phyloP scores from a whole-genome alignment of 345 rosid species.

The Cardamine resedifolia region DNA sequence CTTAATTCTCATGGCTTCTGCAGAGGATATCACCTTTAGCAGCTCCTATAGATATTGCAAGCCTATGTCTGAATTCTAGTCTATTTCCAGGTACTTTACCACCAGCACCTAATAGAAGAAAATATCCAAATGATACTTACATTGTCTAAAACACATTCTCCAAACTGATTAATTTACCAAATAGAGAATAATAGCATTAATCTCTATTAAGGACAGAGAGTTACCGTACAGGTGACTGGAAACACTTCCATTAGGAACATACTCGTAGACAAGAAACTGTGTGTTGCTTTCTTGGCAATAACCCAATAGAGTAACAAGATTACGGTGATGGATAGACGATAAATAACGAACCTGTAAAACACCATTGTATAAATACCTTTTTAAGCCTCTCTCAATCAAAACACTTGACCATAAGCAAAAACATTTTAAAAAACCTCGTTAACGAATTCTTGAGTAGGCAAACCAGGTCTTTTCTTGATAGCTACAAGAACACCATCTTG shows the following conservation, averaged over 20 bases:
- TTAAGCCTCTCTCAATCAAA: neutral
- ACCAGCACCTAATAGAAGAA: slow-evolving; percentile 46
- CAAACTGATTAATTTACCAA: slow-evolving; percentile 26
- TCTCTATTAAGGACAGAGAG: slow-evolving; percentile 53
- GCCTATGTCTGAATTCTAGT: slow-evolving; percentile 94
- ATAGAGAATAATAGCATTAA: slow-evolving; percentile 13
- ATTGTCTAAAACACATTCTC: slow-evolving; percentile 12
- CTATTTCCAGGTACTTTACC: slow-evolving; percentile 66
- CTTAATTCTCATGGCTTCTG: slow-evolving; percentile 74
- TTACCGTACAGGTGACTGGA: slow-evolving; percentile 98
- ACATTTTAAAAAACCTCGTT: slow-evolving; percentile 57
- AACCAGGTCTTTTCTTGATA: slow-evolving; percentile 72
- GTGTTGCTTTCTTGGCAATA: slow-evolving; percentile 82
- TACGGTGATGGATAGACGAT: slow-evolving; percentile 80
- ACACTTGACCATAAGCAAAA: slow-evolving; percentile 1
- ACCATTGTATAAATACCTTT: neutral
- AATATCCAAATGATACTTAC: slow-evolving; percentile 3
- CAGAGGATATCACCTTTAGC: slow-evolving; percentile 89
- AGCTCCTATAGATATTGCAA: slow-evolving; percentile 84
- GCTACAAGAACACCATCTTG: slow-evolving; percentile 93
- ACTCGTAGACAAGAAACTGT: slow-evolving; percentile 83
- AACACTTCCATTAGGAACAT: slow-evolving; percentile 94
- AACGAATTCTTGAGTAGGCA: slow-evolving; percentile 72
- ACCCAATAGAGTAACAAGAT: slow-evolving; percentile 85
- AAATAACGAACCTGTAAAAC: slow-evolving; percentile 71